These are phyloP conservation scores for Colletotrichum sidae DNA, from an alignment of 2,329 filamentous ascomycete species.

Conservation along the genomic window DNA sequence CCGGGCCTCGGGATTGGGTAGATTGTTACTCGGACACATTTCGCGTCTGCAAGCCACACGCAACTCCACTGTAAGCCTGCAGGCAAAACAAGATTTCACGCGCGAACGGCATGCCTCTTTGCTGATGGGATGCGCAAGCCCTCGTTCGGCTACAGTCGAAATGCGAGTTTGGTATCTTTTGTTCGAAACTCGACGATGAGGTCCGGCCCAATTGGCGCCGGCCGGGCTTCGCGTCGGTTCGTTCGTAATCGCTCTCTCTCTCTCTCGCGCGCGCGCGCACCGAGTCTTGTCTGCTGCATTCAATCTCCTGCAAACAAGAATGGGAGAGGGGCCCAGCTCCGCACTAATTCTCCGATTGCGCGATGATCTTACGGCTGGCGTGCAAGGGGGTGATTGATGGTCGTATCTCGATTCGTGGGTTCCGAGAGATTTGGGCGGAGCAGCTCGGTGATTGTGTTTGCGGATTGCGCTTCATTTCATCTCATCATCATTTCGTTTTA, in stretches of 20 bases:
- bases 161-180: conserved; percentile 1
- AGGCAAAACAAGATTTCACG: conserved; percentile 37
- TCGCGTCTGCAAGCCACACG: conserved; percentile 37
- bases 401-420: too few relatives aligned
- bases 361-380: conserved; percentile 9
- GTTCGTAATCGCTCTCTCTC: not conserved
- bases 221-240: too few relatives aligned
- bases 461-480: too few relatives aligned
- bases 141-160: too few relatives aligned
- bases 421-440: too few relatives aligned
- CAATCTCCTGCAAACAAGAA: conserved; percentile 19
- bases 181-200: not conserved
- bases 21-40: conserved; percentile 20
- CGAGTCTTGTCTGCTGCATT: not conserved
- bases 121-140: not conserved
- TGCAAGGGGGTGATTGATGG: conserved; percentile 1
- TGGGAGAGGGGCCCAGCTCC: not conserved
- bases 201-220: not conserved
- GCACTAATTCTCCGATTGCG: conserved; percentile 35
- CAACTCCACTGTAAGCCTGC: conserved; percentile 33
- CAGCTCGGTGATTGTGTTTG: too few relatives aligned
- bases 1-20: conserved; percentile 12
- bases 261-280: not conserved
- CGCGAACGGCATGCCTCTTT: conserved; percentile 27
- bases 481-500: too few relatives aligned